phyloP scores from a whole-genome alignment of 2,329 filamentous ascomycete species.

The Aspergillus intermedius region DNA sequence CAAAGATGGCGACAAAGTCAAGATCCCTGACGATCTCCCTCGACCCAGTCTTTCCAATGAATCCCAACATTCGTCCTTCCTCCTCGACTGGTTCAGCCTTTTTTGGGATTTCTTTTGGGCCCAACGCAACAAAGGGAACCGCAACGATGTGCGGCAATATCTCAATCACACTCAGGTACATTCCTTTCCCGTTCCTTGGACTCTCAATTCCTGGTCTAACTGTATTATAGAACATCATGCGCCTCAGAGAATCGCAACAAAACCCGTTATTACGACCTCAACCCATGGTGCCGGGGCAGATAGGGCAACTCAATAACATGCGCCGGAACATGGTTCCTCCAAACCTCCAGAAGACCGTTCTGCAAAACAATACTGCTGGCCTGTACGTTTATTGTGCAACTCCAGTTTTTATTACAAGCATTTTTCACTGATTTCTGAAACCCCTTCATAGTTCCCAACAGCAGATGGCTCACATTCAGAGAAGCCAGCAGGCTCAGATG shows the following conservation, averaged over 20 bases:
- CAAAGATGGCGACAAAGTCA: slow-evolving; percentile 68
- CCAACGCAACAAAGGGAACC: slow-evolving; percentile 64
- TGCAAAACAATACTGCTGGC: slow-evolving; percentile 60
- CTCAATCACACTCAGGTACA: slow-evolving; percentile 72
- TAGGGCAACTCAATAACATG: slow-evolving; percentile 58
- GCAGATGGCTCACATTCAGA: slow-evolving; percentile 63
- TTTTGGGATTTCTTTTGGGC: slow-evolving; percentile 96
- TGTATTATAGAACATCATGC: slow-evolving; percentile 52
- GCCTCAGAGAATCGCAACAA: slow-evolving; percentile 67
- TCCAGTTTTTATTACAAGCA: background rate
- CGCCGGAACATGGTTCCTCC: slow-evolving; percentile 39
- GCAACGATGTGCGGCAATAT: slow-evolving; percentile 64
- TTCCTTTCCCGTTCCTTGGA: background rate
- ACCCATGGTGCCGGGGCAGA: slow-evolving; percentile 52
- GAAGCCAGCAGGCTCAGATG: slow-evolving; percentile 52
- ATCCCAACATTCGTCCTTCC: slow-evolving; percentile 65
- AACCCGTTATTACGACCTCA: slow-evolving; percentile 70
- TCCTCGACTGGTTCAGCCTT: slow-evolving; percentile 96
- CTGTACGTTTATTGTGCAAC: slow-evolving; percentile 27
- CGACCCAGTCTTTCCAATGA: slow-evolving; percentile 52
- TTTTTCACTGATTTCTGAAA: slow-evolving; percentile 3
- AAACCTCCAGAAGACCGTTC: slow-evolving; percentile 62
- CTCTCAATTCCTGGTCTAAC: slow-evolving; percentile 4
- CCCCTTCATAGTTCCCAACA: slow-evolving; percentile 50
- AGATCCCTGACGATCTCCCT: slow-evolving; percentile 74